Conservation (phyloP, 2,329 filamentous ascomycete species). For the Geosmithia morbida region DNA sequence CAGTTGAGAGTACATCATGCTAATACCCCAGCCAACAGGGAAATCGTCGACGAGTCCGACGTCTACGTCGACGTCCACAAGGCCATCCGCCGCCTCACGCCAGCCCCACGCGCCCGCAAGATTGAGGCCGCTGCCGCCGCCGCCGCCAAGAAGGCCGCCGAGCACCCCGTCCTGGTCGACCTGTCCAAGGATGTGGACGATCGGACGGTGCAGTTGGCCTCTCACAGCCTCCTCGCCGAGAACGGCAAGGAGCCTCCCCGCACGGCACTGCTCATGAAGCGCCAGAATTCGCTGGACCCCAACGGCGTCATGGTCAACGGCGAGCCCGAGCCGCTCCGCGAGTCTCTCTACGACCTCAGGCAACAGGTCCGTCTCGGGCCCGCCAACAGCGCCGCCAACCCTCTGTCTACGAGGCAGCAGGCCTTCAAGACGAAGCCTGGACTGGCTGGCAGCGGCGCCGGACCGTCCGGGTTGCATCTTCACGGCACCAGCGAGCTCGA, state of each 20-base stretch:
- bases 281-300: conserved; percentile 37
- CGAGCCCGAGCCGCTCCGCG: conserved; percentile 38
- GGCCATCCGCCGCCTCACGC: conserved; percentile 77
- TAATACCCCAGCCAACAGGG: conserved; percentile 45
- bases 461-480: conserved; percentile 3
- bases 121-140: conserved; percentile 19
- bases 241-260: conserved; percentile 28
- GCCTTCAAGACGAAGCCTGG: conserved; percentile 53
- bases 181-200: conserved; percentile 16
- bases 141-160: conserved; percentile 14
- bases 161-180: conserved; percentile 16
- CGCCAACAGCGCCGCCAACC: conserved; percentile 51
- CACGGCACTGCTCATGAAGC: conserved; percentile 43
- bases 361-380: conserved; percentile 52
- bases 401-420: conserved; percentile 41
- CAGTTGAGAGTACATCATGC: too few species aligned
- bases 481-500: conserved; percentile 7
- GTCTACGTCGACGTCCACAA: conserved; percentile 98
- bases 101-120: conserved; percentile 62
- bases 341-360: conserved; percentile 47
- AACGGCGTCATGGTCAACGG: conserved; percentile 33
- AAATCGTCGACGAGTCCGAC: conserved; percentile 98
- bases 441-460: conserved; percentile 4
- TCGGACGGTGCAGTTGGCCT: too few species aligned
- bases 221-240: conserved; percentile 20